Evolutionary conservation across 495 filamentous ascomycete species (phyloP), one percentile per base, ranked within the genome.

Genomic region (Hyaloscypha finlandica): DNA sequence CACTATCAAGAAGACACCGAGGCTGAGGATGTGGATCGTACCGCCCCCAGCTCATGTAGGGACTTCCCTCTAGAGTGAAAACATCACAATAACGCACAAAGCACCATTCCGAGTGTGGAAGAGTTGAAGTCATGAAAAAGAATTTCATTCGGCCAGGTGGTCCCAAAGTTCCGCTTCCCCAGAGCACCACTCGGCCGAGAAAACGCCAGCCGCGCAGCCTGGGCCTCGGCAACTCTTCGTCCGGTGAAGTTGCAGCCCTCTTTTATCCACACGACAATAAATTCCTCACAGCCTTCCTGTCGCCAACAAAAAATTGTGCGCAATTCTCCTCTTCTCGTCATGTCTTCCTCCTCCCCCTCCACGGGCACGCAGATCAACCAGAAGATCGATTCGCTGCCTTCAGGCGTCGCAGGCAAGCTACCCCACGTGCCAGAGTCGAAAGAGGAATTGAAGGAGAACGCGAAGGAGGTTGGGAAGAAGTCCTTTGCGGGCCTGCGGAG

Each of bases 401-500:
- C 66, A 32, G 73, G 74, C 37, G 75, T 83, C 56, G 75, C 78
- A 57, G 74, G 77, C 56, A 78, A 80, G 66, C 70, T 84, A 19
- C 83, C 82, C 31, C 83, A 84, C 70, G 72, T 86, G 29, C 83
- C 83, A 45, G 83, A 84, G 71, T 73, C 74, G 63, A 84, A 82
- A 61, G 79, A 76, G 22, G 81, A 85, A 71, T 76, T 84, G 64
- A 83, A 84, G 69, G 79, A 76, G 12, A 82, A 85, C 57, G 60
- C 76, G 19, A 81, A 81, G 67, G 80, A 77, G 56, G 81, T 81
- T 6, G 80, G 79, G 51, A 73, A 81, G 65, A 81, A 77, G 9
- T 84, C 78, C 6, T 75, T 81, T 16, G 79, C 77, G 25, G 75
- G 83, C n/a, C 70, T 82, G 31, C 90, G 94, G 45, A 95, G 94